Conservation (phyloP, 176 grass and related monocot species). For the Zoysia japonica region DNA sequence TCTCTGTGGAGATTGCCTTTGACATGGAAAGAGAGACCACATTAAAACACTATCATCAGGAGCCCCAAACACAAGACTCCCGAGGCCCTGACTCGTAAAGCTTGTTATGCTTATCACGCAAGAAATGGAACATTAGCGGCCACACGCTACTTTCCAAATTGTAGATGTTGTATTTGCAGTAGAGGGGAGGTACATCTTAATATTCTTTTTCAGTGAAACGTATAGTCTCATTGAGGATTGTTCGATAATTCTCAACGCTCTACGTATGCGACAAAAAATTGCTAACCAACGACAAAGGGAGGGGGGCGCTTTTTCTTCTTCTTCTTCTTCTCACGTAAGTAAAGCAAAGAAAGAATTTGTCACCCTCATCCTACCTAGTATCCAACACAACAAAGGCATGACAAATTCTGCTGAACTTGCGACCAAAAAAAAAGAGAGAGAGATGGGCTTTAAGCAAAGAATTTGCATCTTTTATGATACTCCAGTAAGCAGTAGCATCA, state of each 20-base stretch:
- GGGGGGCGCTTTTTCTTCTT: neutral
- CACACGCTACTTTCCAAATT: neutral
- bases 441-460: too few species aligned
- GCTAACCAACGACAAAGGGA: neutral
- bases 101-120: conserved; percentile 30
- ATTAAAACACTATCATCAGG: neutral
- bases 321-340: too few species aligned
- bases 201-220: neutral
- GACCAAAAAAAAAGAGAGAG: too few species aligned
- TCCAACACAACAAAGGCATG: too few species aligned
- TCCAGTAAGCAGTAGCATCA: too few species aligned
- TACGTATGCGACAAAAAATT: neutral
- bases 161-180: neutral
- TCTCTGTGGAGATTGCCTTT: conserved; percentile 13
- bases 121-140: conserved; percentile 17
- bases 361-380: too few species aligned
- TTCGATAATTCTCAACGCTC: neutral
- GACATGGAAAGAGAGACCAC: neutral
- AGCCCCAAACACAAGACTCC: conserved; percentile 21
- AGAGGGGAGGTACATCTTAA: neutral
- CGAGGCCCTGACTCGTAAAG: conserved; percentile 27
- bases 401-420: too few species aligned
- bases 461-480: too few species aligned
- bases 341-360: too few species aligned
- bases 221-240: neutral